Conservation (phyloP, 768 basidiomycete genomes). For the Rhizopogon rudus region DNA sequence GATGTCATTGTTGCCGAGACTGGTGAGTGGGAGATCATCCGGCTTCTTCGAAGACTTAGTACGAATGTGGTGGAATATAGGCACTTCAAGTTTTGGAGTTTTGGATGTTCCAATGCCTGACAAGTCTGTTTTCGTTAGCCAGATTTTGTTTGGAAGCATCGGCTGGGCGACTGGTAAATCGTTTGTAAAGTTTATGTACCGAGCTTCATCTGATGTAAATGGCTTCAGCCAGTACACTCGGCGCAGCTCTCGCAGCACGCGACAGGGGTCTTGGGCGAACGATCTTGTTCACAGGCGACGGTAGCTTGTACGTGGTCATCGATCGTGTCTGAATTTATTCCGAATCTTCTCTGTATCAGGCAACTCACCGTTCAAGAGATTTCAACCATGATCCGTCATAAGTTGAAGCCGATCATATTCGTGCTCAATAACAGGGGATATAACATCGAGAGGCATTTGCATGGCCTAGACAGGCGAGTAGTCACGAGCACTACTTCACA, state of each 20-base stretch:
- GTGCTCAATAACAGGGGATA: constrained; percentile 80
- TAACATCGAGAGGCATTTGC: constrained; percentile 79
- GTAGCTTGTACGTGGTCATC: constrained; percentile 53
- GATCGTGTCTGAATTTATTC: neutral
- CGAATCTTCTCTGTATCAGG: constrained; percentile 28
- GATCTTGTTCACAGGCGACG: constrained; percentile 84
- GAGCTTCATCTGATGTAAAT: neutral
- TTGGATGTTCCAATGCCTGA: constrained; percentile 75
- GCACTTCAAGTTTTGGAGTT: constrained; percentile 83
- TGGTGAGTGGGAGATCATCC: constrained; percentile 32
- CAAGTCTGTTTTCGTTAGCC: constrained; percentile 59
- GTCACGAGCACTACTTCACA: neutral
- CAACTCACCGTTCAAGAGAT: constrained; percentile 81
- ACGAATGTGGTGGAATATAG: constrained; percentile 19
- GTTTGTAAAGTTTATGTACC: neutral
- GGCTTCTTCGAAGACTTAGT: neutral
- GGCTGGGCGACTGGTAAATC: constrained; percentile 77
- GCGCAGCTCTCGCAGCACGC: constrained; percentile 74
- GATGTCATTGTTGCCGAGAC: constrained; percentile 89
- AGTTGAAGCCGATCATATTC: constrained; percentile 79
- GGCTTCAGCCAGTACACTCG: constrained; percentile 53
- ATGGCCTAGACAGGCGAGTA: constrained; percentile 52
- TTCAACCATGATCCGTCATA: constrained; percentile 73
- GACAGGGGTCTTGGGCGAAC: constrained; percentile 60
- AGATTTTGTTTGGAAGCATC: constrained; percentile 90